phyloP scores from a whole-genome alignment of 192 early-diverging fungal species.

The Linnemannia exigua region DNA sequence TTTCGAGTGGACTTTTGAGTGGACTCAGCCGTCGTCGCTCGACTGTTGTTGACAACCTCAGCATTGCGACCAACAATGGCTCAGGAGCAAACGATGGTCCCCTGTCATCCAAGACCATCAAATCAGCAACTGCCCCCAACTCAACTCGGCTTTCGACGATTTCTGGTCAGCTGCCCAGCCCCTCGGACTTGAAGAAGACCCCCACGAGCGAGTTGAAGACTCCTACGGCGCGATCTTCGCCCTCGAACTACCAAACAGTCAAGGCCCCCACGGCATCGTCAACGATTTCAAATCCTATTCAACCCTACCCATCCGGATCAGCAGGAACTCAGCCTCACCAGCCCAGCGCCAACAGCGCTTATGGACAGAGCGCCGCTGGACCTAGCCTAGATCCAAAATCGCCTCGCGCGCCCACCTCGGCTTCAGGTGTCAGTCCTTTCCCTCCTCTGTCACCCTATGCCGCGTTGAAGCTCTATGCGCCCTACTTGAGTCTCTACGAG shows the following conservation, averaged over 20 bases:
- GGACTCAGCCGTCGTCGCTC: constrained; percentile 45
- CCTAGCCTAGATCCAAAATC: constrained; percentile 25
- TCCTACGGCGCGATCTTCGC: constrained; percentile 32
- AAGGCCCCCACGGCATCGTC: not conserved
- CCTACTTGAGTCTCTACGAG: constrained; percentile 87
- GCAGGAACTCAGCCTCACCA: not conserved
- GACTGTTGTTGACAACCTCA: constrained; percentile 35
- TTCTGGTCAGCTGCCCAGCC: constrained; percentile 34
- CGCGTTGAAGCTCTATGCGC: constrained; percentile 75
- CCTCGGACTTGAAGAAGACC: constrained; percentile 34
- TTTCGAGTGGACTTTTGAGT: constrained; percentile 45
- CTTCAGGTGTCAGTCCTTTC: constrained; percentile 46
- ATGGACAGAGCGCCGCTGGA: constrained; percentile 16
- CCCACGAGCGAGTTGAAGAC: constrained; percentile 30
- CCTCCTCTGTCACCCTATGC: constrained; percentile 72
- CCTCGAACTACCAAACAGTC: constrained; percentile 5
- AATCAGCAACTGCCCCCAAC: constrained; percentile 26
- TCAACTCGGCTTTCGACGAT: constrained; percentile 13
- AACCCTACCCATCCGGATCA: constrained; percentile 9
- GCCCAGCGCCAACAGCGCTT: not conserved
- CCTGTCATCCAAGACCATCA: constrained; percentile 15
- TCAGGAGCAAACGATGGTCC: constrained; percentile 7
- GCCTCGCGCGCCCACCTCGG: constrained; percentile 2
- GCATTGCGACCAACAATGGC: constrained; percentile 25
- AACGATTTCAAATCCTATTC: constrained; percentile 21